These are phyloP conservation scores for Aspergillus persii DNA, from an alignment of 2,329 filamentous ascomycete species.

Conservation along the genomic window DNA sequence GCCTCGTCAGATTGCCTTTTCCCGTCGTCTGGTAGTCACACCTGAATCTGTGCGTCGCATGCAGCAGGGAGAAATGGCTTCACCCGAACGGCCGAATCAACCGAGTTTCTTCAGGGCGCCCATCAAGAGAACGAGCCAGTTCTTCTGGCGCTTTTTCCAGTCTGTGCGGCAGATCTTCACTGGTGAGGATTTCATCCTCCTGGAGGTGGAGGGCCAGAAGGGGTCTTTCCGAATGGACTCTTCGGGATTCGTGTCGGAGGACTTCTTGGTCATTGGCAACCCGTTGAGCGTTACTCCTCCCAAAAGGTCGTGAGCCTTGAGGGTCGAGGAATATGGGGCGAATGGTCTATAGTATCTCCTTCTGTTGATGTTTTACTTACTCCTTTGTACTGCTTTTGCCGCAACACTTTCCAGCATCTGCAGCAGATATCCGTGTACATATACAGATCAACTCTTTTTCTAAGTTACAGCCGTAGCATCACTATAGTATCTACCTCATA, in stretches of 20 bases:
- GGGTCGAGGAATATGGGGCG: background rate
- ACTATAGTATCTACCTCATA: background rate
- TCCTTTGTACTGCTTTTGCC: background rate
- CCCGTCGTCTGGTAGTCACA: constrained; percentile 31
- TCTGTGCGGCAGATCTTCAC: constrained; percentile 40
- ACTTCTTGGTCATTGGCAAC: constrained; percentile 35
- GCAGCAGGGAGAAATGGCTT: constrained; percentile 17
- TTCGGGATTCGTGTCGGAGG: constrained; percentile 34
- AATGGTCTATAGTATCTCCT: background rate
- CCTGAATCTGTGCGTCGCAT: constrained; percentile 23
- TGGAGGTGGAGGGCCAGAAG: constrained; percentile 37
- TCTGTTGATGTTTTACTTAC: constrained; percentile 15
- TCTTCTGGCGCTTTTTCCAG: constrained; percentile 33
- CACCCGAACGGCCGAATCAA: constrained; percentile 10
- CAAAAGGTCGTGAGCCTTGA: constrained; percentile 5
- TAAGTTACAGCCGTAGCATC: background rate
- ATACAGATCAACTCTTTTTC: background rate
- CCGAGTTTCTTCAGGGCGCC: constrained; percentile 35
- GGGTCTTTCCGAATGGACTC: constrained; percentile 38
- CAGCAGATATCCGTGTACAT: constrained; percentile 11
- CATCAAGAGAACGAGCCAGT: constrained; percentile 27
- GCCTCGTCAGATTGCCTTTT: constrained; percentile 35
- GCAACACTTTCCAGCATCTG: background rate
- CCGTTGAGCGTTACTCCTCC: constrained; percentile 17
- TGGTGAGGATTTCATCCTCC: constrained; percentile 40